Evolutionary conservation across 176 grass and related monocot genomes (phyloP).

Genomic region (Oryza coarctata): DNA sequence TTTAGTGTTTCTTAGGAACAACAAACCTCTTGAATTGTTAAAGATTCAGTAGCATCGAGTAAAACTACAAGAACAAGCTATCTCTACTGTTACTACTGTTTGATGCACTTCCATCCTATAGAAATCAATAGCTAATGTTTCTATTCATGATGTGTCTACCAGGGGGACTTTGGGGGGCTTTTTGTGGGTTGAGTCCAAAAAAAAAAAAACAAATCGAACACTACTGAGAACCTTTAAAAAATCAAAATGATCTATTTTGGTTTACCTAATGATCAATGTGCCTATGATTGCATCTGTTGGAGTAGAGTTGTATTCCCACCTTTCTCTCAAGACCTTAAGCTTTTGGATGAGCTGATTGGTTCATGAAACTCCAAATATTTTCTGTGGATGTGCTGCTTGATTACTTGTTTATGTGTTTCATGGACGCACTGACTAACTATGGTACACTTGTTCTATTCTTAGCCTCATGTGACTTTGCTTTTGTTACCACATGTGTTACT

Average conservation of each 20-base stretch:
- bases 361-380: neutral
- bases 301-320: neutral
- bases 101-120: neutral
- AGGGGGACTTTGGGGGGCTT: neutral
- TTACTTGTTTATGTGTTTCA: neutral
- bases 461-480: neutral
- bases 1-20: neutral
- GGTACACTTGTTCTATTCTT: neutral
- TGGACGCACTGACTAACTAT: neutral
- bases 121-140: constrained; percentile 3
- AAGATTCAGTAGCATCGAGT: neutral
- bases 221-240: neutral
- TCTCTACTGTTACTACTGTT: neutral
- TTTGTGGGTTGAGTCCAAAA: neutral
- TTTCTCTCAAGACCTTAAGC: neutral
- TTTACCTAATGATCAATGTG: neutral
- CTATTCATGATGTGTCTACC: neutral
- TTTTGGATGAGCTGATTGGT: neutral
- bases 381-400: neutral
- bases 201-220: neutral
- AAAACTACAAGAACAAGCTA: neutral
- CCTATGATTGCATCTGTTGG: neutral
- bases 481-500: neutral
- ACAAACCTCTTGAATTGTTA: neutral
- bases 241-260: neutral